Percentiles rank a stretch among this genome's conserved stretches.
phyloP scores from a whole-genome alignment of 306 rosid species.

The Comarum palustre region DNA sequence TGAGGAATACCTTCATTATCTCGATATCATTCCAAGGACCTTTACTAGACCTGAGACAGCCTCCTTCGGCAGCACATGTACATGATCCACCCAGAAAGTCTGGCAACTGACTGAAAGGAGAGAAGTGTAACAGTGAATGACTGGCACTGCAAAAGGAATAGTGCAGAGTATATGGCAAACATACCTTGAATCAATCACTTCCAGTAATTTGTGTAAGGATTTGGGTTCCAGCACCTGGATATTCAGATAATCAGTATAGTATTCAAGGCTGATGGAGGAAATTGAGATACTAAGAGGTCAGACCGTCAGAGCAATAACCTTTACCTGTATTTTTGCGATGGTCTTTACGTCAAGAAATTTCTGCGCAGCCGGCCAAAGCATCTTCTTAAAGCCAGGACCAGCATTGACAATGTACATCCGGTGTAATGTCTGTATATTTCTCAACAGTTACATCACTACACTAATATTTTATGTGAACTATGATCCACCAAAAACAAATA shows the following conservation, averaged over 20 bases:
- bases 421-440: constrained; percentile 69
- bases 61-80: constrained; percentile 70
- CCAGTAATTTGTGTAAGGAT: constrained; percentile 59
- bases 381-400: constrained; percentile 87
- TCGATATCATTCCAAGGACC: constrained; percentile 95
- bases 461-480: not conserved
- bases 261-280: constrained; percentile 15
- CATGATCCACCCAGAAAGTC: constrained; percentile 95
- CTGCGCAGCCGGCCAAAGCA: constrained; percentile 98
- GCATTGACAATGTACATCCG: constrained; percentile 91
- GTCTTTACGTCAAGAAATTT: constrained; percentile 85
- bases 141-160: not conserved
- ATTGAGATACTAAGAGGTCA: constrained; percentile 18
- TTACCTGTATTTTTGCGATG: constrained; percentile 80
- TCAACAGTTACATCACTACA: constrained; percentile 9
- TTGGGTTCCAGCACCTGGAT: constrained; percentile 78
- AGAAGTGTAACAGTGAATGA: constrained; percentile 20
- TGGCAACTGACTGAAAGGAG: constrained; percentile 78
- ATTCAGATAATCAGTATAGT: constrained; percentile 23
- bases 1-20: constrained; percentile 66
- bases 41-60: constrained; percentile 79
- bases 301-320: constrained; percentile 17
- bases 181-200: constrained; percentile 79
- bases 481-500: not conserved
- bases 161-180: constrained; percentile 3